phyloP scores from a whole-genome alignment of 768 basidiomycete species.

The Tricholoma sp. region DNA sequence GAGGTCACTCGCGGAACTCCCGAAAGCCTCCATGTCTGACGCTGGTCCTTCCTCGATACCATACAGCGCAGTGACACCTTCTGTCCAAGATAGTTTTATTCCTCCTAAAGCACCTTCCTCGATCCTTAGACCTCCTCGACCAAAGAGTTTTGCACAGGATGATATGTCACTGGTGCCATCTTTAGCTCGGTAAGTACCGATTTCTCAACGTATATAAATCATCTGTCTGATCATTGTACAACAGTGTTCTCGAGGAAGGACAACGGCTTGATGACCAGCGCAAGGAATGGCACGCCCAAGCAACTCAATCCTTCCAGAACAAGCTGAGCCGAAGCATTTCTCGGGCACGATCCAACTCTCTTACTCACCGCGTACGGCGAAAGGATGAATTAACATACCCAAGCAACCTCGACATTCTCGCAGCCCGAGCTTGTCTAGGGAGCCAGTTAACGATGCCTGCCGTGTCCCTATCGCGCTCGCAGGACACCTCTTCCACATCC shows the following conservation, averaged over 20 bases:
- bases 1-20: slow-evolving; percentile 37
- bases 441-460: slow-evolving; percentile 53
- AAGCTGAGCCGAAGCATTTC: slow-evolving; percentile 57
- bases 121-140: slow-evolving; percentile 28
- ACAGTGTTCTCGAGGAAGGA: slow-evolving; percentile 65
- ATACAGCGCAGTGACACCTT: no score
- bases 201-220: background rate
- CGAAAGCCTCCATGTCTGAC: background rate
- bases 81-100: background rate
- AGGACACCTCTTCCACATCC: slow-evolving; percentile 2
- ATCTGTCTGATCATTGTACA: background rate
- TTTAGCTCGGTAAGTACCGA: slow-evolving; percentile 38
- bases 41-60: background rate
- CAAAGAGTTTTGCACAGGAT: slow-evolving; percentile 56
- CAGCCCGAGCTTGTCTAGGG: slow-evolving; percentile 62
- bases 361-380: slow-evolving; percentile 32
- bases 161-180: slow-evolving; percentile 58
- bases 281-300: slow-evolving; percentile 60
- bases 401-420: slow-evolving; percentile 52
- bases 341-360: slow-evolving; percentile 56
- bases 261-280: slow-evolving; percentile 58
- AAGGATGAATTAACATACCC: slow-evolving; percentile 23
- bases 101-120: background rate
- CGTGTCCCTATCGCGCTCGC: slow-evolving; percentile 14
- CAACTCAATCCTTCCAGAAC: slow-evolving; percentile 59